Base-by-base conservation (phyloP, 108 stramenopile genomes). In the Fistulifera solaris region DNA sequence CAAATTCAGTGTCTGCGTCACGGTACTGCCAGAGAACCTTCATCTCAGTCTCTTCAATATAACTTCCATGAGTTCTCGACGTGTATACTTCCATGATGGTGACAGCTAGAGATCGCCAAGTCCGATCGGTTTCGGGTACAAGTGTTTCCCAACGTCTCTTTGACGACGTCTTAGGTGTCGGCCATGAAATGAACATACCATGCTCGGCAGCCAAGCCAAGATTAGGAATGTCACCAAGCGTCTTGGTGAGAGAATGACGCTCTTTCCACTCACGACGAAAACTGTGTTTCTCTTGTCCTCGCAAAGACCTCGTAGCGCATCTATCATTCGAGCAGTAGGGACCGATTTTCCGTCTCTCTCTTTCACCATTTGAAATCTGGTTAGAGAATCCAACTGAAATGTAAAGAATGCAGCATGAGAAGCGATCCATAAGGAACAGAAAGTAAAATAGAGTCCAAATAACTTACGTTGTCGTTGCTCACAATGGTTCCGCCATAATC, bases 401-500 rank as follows among this genome's bases (percentile, higher is more conserved):
- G 50, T 6, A 45, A 45, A 45, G 4, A 45, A 21, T 8, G 31
- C 31, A 35, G 8, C 3, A 8, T 6, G 31, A 35, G 31, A 8
- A 35, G 31, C 31, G 8, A 35, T 35, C 8, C 31, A 21, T 45
- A 45, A 15, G 23, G n/a, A 40, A 43, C 21, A 15, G 15, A 55
- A 40, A 5, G 27, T 11, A 38, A 15, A 8, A 46, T 4, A 21
- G 40, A 46, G 51, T 45, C 4, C 41, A 61, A 21, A 43, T 49
- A 31, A 78, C 83, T 81, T 53, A 88, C 76, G 63, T 90, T 90
- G 39, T 98, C 97, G 56, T 96, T 96, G 41, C 75, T 73, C 0
- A 97, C 65, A 38, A 99, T 89, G 6, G 96, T 96, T 45, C 99
- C 97, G 19, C 94, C 96, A 55, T 95, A 99, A 61, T 99, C 99